Conservation (phyloP, 345 rosid genomes). For the Eucalyptus erythrocorys region DNA sequence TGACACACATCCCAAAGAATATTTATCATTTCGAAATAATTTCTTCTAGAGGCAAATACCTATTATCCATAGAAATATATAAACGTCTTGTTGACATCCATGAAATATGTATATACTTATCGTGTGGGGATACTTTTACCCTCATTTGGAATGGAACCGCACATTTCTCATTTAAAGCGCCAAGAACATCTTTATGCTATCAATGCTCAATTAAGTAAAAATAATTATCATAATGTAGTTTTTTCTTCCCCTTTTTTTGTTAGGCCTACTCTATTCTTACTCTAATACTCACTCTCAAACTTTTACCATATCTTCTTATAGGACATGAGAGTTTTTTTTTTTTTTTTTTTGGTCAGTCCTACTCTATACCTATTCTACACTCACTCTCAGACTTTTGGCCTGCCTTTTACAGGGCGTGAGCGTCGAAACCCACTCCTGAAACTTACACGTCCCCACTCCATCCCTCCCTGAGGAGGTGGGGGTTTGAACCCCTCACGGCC, state of each 20-base stretch:
- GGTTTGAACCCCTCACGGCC: too few relatives aligned
- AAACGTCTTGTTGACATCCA: not conserved
- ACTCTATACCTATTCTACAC: too few relatives aligned
- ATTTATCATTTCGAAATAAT: not conserved
- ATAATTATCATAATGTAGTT: too few relatives aligned
- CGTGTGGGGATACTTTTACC: not conserved
- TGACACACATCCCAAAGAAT: not conserved
- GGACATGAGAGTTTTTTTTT: accelerated
- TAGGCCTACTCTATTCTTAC: accelerated
- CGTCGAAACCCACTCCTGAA: too few relatives aligned
- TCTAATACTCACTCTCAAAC: accelerated
- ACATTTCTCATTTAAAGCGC: not conserved
- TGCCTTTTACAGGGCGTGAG: too few relatives aligned
- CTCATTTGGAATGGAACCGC: not conserved
- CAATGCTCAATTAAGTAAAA: not conserved
- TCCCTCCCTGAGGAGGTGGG: too few relatives aligned
- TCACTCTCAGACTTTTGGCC: too few relatives aligned
- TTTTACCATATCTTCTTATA: accelerated
- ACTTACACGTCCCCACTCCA: too few relatives aligned
- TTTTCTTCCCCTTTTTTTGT: accelerated
- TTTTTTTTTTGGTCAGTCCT: too few relatives aligned
- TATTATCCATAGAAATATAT: not conserved
- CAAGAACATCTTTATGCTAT: not conserved
- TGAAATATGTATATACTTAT: not conserved
- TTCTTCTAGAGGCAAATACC: not conserved